Conservation (phyloP, 345 rosid species). For the thale cress (Arabidopsis thaliana) region DNA sequence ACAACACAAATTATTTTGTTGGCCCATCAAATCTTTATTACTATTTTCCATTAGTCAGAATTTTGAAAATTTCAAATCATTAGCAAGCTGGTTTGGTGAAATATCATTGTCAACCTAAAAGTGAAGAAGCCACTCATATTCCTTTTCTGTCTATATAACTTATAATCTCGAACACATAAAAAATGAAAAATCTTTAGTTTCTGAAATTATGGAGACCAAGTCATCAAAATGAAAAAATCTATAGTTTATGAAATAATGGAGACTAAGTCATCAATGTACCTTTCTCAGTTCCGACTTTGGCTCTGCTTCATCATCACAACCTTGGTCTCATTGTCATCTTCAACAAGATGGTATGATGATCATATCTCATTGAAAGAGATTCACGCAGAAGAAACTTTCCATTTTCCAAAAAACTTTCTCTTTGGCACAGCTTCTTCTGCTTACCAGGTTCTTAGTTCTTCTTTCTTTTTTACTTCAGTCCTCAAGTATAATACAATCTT, state of each 20-base stretch:
- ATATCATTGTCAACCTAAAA: conserved; percentile 25
- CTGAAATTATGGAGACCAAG: conserved; percentile 11
- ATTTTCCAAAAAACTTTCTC: conserved; percentile 60
- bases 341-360: conserved; percentile 26
- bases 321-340: conserved; percentile 25
- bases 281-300: conserved; percentile 3
- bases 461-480: not conserved
- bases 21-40: conserved; percentile 11
- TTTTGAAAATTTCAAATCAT: not conserved
- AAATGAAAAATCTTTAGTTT: not conserved
- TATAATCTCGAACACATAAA: not conserved
- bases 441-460: conserved; percentile 57
- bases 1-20: not conserved
- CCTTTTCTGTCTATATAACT: not conserved
- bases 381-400: not conserved
- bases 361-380: conserved; percentile 25
- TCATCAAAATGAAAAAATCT: not conserved
- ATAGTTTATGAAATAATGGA: not conserved
- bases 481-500: not conserved
- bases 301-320: conserved; percentile 30
- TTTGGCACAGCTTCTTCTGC: conserved; percentile 86
- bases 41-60: conserved; percentile 15
- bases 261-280: conserved; percentile 5
- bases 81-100: conserved; percentile 17
- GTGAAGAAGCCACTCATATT: conserved; percentile 16